Percentiles rank a stretch among this genome's conserved stretches.
Evolutionary conservation across 345 rosid species (phyloP).

Genomic region (Cardiospermum halicacabum): DNA sequence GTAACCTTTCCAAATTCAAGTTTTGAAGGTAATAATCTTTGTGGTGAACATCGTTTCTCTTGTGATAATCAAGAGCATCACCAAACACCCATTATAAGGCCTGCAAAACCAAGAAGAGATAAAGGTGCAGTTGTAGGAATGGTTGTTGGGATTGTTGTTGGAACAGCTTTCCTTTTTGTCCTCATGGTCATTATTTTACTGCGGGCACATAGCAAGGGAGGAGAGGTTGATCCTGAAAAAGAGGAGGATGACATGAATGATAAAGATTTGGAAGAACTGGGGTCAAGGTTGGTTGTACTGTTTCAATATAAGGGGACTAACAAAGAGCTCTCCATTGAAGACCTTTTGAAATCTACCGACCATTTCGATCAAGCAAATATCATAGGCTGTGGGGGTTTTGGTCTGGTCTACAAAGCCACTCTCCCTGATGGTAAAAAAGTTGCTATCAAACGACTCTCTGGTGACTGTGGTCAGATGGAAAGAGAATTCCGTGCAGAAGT

Average conservation of each 20-base stretch:
- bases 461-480: slow-evolving; percentile 83
- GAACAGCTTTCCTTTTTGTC: slow-evolving; percentile 42
- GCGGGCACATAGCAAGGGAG: slow-evolving; percentile 46
- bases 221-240: slow-evolving; percentile 69
- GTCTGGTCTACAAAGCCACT: slow-evolving; percentile 71
- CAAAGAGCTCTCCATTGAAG: slow-evolving; percentile 55
- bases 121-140: slow-evolving; percentile 43
- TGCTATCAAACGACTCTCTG: slow-evolving; percentile 76
- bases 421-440: slow-evolving; percentile 64
- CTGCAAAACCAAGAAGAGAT: slow-evolving; percentile 25
- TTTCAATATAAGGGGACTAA: slow-evolving; percentile 47
- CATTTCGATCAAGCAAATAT: slow-evolving; percentile 75
- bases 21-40: slow-evolving; percentile 68
- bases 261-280: slow-evolving; percentile 47
- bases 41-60: slow-evolving; percentile 56
- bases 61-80: slow-evolving; percentile 25
- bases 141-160: slow-evolving; percentile 54
- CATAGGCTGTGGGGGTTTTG: slow-evolving; percentile 88
- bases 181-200: slow-evolving; percentile 43
- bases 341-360: slow-evolving; percentile 61
- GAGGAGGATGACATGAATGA: slow-evolving; percentile 34
- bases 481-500: slow-evolving; percentile 84
- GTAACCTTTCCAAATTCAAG: slow-evolving; percentile 72
- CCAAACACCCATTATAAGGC: slow-evolving; percentile 6
- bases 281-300: slow-evolving; percentile 51